These are phyloP conservation scores for Tuber microsphaerosporum DNA, from an alignment of 495 filamentous ascomycete species.

Conservation along the genomic window DNA sequence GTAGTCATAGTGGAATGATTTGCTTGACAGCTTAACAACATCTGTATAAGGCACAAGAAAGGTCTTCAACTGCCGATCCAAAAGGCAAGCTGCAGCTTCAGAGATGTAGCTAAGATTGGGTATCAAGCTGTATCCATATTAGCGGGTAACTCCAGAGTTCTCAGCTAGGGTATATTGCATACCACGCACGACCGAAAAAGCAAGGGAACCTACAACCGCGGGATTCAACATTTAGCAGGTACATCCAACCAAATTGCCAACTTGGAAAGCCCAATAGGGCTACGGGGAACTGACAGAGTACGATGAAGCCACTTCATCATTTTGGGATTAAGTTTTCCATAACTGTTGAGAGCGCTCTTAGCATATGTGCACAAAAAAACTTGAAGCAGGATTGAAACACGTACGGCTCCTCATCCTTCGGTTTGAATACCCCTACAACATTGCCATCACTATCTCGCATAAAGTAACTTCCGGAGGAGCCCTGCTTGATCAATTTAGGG, in stretches of 20 bases:
- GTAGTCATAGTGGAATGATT: constrained; percentile 95
- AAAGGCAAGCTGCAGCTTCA: constrained; percentile 90
- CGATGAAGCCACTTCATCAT: constrained; percentile 95
- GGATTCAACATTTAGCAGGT: constrained; percentile 14
- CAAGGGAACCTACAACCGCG: constrained; percentile 63
- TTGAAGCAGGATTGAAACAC: constrained; percentile 41
- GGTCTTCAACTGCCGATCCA: constrained; percentile 82
- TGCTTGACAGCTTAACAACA: constrained; percentile 87
- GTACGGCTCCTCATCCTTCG: constrained; percentile 98
- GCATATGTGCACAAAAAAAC: constrained; percentile 9
- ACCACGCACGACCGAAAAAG: constrained; percentile 90
- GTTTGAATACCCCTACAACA: constrained; percentile 96
- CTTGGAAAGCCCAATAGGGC: not conserved
- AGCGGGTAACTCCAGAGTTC: constrained; percentile 16
- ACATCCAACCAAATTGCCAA: not conserved
- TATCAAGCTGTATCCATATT: constrained; percentile 58
- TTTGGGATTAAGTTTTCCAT: constrained; percentile 61
- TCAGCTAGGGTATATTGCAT: constrained; percentile 23
- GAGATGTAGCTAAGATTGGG: constrained; percentile 99
- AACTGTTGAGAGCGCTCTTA: constrained; percentile 24
- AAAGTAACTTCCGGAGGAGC: constrained; percentile 96
- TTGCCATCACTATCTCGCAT: constrained; percentile 84
- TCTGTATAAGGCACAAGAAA: constrained; percentile 94
- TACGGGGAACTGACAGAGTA: constrained; percentile 52
- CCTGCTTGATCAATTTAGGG: constrained; percentile 91